Evolutionary conservation across 2,329 filamentous ascomycete genomes (phyloP).

Genomic region (Dichotomopilus funicola): DNA sequence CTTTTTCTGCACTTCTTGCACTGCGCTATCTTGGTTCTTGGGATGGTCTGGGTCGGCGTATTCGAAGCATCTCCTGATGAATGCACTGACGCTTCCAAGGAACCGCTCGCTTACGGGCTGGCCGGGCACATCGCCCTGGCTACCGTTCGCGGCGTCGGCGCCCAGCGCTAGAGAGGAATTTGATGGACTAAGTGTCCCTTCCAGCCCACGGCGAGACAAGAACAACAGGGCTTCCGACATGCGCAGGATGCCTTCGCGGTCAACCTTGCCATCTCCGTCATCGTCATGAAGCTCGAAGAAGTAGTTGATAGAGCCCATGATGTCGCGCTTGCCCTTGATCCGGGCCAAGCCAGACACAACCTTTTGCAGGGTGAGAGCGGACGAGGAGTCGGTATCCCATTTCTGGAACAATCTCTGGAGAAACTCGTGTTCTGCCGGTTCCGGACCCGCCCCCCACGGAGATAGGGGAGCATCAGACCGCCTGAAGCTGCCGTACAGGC

Average conservation of each 20-base stretch:
- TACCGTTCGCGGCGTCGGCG: constrained; percentile 28
- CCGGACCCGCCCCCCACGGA: constrained; percentile 51
- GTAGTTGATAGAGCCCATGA: constrained; percentile 96
- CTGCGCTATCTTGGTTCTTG: constrained; percentile 42
- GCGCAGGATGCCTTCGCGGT: constrained; percentile 86
- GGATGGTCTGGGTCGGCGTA: constrained; percentile 91
- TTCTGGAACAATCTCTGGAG: constrained; percentile 78
- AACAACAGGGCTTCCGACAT: constrained; percentile 95
- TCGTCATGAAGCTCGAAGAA: constrained; percentile 98
- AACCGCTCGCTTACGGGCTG: constrained; percentile 77
- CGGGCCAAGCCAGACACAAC: constrained; percentile 85
- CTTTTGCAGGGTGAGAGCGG: constrained; percentile 79
- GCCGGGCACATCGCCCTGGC: constrained; percentile 38
- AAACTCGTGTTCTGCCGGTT: constrained; percentile 90
- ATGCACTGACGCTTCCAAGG: constrained; percentile 85
- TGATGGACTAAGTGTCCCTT: constrained; percentile 63
- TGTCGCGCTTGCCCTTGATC: constrained; percentile 89
- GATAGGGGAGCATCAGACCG: constrained; percentile 39
- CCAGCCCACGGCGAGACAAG: constrained; percentile 79
- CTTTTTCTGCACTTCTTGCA: constrained; percentile 17
- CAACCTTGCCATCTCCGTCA: constrained; percentile 81
- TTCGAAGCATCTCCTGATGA: constrained; percentile 94
- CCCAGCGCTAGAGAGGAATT: constrained; percentile 50
- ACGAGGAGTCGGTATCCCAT: constrained; percentile 76
- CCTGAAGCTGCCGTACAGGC: constrained; percentile 54